Evolutionary conservation across 177 flowering plant species (phyloP), one percentile per base, ranked within the genome.

Genomic region (Vitis hybrid): DNA sequence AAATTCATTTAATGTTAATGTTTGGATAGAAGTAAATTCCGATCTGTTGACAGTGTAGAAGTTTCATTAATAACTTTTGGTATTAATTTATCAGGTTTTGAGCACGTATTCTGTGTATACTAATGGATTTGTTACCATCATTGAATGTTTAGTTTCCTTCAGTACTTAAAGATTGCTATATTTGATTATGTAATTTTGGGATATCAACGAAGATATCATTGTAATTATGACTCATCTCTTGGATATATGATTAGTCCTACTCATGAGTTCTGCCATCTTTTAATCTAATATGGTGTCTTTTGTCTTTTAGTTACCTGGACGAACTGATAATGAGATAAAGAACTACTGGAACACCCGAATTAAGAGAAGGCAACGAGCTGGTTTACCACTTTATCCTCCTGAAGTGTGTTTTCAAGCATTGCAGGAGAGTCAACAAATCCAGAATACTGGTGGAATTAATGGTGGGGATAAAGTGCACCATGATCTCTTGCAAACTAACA

Each of bases 301-400:
- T 60, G 13, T 6, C 15, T 64, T 62, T 74, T 72, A 92, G 97
- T 79, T 94, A 76, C 95, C 95, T 62, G 98, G 98, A 14, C 95
- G 98, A 26, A 95, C 99, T 52, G 99, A 95, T 76, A 95, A 95
- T 74, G 98, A 95, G 81, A 91, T 95, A 68, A 95, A 93, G 80
- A 96, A 93, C 78, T 96, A 83, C 70, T 96, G 99, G 99, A 95
- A 95, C 67, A 95, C 97, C 2, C 83, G 99, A 63, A 84, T 92
- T 45, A 95, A 95, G 84, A 84, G 97, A 68, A 84, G 83, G 3
- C 94, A 90, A 68, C 89, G 98, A 64, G 93, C 98, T 69, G 97
- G 99, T 45, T 83, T 87, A 72, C 94, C 97, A 0, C 88, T 95
- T 65, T 95, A 95, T 70, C 98, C 98, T 75, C 88, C 87, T 51